A percentile compares a stretch with the other conserved stretches of the same genome.
These are phyloP conservation scores for Boletus pseudo-olivaceus DNA, from an alignment of 768 basidiomycete genomes.

Conservation along the genomic window DNA sequence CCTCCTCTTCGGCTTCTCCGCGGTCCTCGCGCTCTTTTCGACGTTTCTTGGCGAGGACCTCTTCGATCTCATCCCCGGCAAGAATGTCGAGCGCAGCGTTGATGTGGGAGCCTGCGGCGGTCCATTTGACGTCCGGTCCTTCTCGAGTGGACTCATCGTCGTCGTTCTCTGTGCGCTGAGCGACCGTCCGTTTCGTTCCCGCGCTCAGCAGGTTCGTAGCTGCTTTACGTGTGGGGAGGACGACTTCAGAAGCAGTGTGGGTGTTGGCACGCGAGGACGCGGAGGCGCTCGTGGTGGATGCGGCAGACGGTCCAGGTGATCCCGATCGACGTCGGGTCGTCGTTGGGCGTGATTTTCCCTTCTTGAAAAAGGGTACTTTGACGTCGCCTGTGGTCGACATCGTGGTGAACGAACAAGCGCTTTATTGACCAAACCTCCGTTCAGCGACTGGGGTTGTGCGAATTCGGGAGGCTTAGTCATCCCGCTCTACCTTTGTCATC, in stretches of 20 bases:
- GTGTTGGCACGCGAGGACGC: constrained; percentile 20
- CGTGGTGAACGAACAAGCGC: constrained; percentile 1
- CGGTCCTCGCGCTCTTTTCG: constrained; percentile 51
- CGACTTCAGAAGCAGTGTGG: constrained; percentile 51
- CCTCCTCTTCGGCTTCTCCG: constrained; percentile 52
- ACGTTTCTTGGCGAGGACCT: constrained; percentile 66
- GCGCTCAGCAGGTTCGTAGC: constrained; percentile 71
- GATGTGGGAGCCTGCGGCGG: constrained; percentile 69
- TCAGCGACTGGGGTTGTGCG: background rate
- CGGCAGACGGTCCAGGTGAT: constrained; percentile 45
- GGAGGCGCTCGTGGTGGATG: constrained; percentile 18
- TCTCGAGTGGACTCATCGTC: constrained; percentile 43
- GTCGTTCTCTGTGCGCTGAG: constrained; percentile 47
- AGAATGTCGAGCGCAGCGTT: constrained; percentile 72
- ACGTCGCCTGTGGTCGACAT: constrained; percentile 36
- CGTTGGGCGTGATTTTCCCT: constrained; percentile 73
- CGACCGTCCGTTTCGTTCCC: constrained; percentile 62
- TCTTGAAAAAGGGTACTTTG: constrained; percentile 87
- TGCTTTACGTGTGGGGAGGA: constrained; percentile 70
- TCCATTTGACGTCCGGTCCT: constrained; percentile 73
- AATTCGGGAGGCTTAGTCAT: constrained; percentile 19
- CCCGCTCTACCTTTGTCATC: constrained; percentile 5
- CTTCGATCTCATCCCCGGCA: constrained; percentile 79
- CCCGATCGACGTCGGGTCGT: constrained; percentile 72
- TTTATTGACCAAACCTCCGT: no score